Base-by-base conservation (phyloP, 495 filamentous ascomycete genomes). In the Podospora tetraspora region DNA sequence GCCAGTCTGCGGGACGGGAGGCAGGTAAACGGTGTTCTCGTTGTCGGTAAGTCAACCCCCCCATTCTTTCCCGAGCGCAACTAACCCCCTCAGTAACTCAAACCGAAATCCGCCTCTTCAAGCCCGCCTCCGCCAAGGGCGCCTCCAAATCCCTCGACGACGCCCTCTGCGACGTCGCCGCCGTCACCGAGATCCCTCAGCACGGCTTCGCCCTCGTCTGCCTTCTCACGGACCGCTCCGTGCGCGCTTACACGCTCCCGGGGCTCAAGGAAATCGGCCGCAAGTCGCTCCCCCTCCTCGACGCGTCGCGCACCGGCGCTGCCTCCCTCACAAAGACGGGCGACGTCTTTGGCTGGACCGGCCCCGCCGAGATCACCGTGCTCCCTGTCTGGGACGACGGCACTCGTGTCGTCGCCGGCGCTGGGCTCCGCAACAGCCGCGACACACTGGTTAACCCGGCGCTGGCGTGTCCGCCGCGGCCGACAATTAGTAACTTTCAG, bases 401-500 rank as follows among this genome's bases (percentile, higher is more conserved):
- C 2, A 76, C 91, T 27, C 27, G 27, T 29, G 97, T 92, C 89
- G 92, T 93, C 22, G 83, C 83, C 11, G 91, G 92, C 2, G 75
- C 84, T 66, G 30, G 79, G 63, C 75, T 91, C 1, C 74, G 81
- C 64, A 70, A 79, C 23, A 84, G 86, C 7, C 82, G 86, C 57
- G 95, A 98, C 75, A 88, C 81, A 29, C 82, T 98, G 3, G 88
- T 90, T 78, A 96, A 97, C 69, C 86, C 90, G 5, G 81, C 89
- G 68, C 85, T 89, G 16, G 72, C 84, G 16, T 82, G 90, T 19
- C 95, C 94, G 3, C 84, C 91, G 16, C 86, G 95, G 32, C 96
- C 95, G n/a, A 97, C 94, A 1, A 99, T 99, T 60, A 94, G 91
- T 10, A 97, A 95, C 70, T 75, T 99, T 23, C 92, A 97, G 77